Conservation (phyloP, 176 grass and related monocot genomes). For the Zoysia japonica region DNA sequence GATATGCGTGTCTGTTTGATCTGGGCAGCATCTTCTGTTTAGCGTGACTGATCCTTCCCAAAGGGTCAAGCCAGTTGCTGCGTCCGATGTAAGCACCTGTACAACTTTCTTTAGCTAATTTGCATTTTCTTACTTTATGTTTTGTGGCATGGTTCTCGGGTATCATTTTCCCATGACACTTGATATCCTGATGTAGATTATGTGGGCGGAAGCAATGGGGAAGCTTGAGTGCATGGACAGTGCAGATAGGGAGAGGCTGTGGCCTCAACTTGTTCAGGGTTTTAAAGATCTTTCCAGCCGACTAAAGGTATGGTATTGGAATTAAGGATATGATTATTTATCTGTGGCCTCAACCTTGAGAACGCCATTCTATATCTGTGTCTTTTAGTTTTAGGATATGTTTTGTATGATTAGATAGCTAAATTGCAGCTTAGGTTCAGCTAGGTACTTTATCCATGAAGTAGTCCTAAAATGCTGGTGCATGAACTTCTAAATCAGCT, state of each 20-base stretch:
- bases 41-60: constrained; percentile 81
- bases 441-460: not conserved
- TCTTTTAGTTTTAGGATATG: not conserved
- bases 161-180: not conserved
- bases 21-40: constrained; percentile 78
- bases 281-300: constrained; percentile 93
- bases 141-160: constrained; percentile 15
- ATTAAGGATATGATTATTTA: not conserved
- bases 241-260: constrained; percentile 82
- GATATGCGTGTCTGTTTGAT: constrained; percentile 33
- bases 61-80: constrained; percentile 82
- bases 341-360: too few relatives aligned
- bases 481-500: constrained; percentile 1
- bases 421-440: not conserved
- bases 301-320: constrained; percentile 62
- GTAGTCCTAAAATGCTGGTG: not conserved
- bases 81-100: constrained; percentile 69
- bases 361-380: too few relatives aligned
- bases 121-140: constrained; percentile 22
- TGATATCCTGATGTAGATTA: constrained; percentile 61
- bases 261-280: constrained; percentile 96
- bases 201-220: constrained; percentile 96
- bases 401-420: not conserved
- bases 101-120: constrained; percentile 14
- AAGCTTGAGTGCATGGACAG: constrained; percentile 97